These are phyloP conservation scores for Mycocentrospora acerina DNA, from an alignment of 2,329 filamentous ascomycete genomes.

Conservation along the genomic window DNA sequence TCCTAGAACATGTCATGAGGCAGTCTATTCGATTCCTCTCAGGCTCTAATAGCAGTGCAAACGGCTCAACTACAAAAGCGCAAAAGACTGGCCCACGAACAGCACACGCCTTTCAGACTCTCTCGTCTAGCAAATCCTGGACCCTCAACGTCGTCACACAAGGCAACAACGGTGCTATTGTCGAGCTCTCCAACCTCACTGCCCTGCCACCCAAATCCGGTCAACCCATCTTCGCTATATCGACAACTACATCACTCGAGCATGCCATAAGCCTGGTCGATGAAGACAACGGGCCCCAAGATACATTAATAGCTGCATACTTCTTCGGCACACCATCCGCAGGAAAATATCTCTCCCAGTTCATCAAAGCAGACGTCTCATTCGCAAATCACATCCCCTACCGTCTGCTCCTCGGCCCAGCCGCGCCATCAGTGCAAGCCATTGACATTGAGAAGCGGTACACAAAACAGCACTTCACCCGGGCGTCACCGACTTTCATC, in stretches of 20 bases:
- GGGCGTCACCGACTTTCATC: constrained; percentile 20
- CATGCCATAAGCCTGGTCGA: constrained; percentile 54
- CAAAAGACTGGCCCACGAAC: constrained; percentile 13
- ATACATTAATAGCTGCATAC: constrained; percentile 50
- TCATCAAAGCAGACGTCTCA: constrained; percentile 52
- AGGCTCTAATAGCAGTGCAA: constrained; percentile 11
- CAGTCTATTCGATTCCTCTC: constrained; percentile 38
- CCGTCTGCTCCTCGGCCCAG: constrained; percentile 50
- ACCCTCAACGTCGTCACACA: constrained; percentile 22
- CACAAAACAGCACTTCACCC: constrained; percentile 20
- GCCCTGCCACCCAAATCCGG: constrained; percentile 40
- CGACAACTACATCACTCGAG: constrained; percentile 53
- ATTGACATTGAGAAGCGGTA: constrained; percentile 22
- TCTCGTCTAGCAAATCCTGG: constrained; percentile 23
- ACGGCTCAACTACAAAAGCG: constrained; percentile 1
- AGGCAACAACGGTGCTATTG: constrained; percentile 24
- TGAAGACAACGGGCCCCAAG: constrained; percentile 29
- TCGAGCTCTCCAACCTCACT: constrained; percentile 29
- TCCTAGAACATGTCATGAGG: constrained; percentile 53
- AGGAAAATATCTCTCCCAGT: constrained; percentile 63
- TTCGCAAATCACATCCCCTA: constrained; percentile 61
- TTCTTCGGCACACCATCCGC: constrained; percentile 53
- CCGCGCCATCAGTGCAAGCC: constrained; percentile 17
- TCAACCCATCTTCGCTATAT: constrained; percentile 49
- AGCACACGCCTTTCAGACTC: constrained; percentile 5